Percentiles rank a stretch among this genome's conserved stretches.
Conservation (phyloP, 176 grass and related monocot species). For the Pharus latifolius region DNA sequence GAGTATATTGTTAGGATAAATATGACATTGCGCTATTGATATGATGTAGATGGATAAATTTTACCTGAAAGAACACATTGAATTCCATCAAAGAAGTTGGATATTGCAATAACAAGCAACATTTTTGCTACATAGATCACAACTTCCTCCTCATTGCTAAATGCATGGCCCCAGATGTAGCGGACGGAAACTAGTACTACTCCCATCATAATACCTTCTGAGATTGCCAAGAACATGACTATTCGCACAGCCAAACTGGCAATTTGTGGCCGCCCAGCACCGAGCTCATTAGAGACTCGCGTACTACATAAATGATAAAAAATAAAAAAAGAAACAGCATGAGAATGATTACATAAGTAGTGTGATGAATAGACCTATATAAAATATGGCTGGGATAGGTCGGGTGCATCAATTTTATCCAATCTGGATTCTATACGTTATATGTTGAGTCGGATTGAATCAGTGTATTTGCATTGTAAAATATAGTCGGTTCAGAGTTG, state of each 20-base stretch:
- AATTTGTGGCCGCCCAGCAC: slow-evolving; percentile 29
- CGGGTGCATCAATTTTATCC: too few relatives aligned
- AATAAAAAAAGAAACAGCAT: background rate
- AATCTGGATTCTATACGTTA: too few relatives aligned
- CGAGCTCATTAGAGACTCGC: slow-evolving; percentile 73
- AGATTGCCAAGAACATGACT: slow-evolving; percentile 33
- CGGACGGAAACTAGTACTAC: slow-evolving; percentile 26
- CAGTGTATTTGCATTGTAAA: too few relatives aligned
- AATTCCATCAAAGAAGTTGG: slow-evolving; percentile 28
- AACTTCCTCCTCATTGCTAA: slow-evolving; percentile 64
- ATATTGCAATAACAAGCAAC: slow-evolving; percentile 46
- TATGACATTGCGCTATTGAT: too few relatives aligned
- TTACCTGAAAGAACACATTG: slow-evolving; percentile 29
- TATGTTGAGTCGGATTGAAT: too few relatives aligned
- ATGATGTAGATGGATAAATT: too few relatives aligned
- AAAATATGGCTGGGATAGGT: too few relatives aligned
- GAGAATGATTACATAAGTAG: background rate
- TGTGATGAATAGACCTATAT: too few relatives aligned
- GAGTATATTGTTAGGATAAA: too few relatives aligned
- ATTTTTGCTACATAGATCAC: slow-evolving; percentile 40
- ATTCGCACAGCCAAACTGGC: slow-evolving; percentile 42
- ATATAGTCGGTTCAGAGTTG: too few relatives aligned
- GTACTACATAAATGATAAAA: slow-evolving; percentile 21
- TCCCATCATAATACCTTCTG: slow-evolving; percentile 32
- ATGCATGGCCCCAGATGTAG: slow-evolving; percentile 62